A percentile compares a stretch with the other conserved stretches of the same genome.
Conservation (phyloP, 2,329 filamentous ascomycete species). For the Diplodia scrobiculata region DNA sequence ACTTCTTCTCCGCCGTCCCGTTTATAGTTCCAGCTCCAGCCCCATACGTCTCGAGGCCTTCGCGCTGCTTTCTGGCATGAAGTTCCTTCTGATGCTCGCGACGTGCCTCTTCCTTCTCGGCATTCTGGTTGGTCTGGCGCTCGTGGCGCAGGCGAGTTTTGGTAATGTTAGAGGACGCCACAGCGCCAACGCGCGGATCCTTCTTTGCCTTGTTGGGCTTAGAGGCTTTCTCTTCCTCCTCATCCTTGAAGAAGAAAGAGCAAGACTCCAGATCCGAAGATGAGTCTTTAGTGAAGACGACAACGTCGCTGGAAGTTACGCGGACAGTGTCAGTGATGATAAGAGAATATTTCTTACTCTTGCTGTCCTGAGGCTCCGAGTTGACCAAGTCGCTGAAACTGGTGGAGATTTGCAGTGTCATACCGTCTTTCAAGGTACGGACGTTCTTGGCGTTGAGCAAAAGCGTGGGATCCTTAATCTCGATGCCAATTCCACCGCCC, state of each 20-base stretch:
- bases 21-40: constrained; percentile 83
- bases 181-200: constrained; percentile 77
- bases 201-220: constrained; percentile 80
- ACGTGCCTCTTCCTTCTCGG: constrained; percentile 83
- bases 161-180: constrained; percentile 93
- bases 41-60: constrained; percentile 81
- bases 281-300: constrained; percentile 91
- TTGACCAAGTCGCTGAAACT: constrained; percentile 90
- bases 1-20: constrained; percentile 93
- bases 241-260: constrained; percentile 98
- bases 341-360: constrained; percentile 84
- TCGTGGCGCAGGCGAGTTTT: constrained; percentile 91
- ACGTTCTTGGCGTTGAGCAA: constrained; percentile 84
- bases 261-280: constrained; percentile 89
- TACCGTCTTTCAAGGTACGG: constrained; percentile 85
- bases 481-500: constrained; percentile 88
- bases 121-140: constrained; percentile 81
- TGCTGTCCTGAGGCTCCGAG: constrained; percentile 82
- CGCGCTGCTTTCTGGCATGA: constrained; percentile 82
- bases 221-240: constrained; percentile 80
- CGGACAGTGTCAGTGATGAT: constrained; percentile 92
- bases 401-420: constrained; percentile 90
- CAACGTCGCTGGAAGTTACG: constrained; percentile 73
- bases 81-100: constrained; percentile 91
- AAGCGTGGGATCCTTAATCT: constrained; percentile 81